These are phyloP conservation scores for Fusarium sp. DNA, from an alignment of 2,329 filamentous ascomycete species.

Conservation along the genomic window DNA sequence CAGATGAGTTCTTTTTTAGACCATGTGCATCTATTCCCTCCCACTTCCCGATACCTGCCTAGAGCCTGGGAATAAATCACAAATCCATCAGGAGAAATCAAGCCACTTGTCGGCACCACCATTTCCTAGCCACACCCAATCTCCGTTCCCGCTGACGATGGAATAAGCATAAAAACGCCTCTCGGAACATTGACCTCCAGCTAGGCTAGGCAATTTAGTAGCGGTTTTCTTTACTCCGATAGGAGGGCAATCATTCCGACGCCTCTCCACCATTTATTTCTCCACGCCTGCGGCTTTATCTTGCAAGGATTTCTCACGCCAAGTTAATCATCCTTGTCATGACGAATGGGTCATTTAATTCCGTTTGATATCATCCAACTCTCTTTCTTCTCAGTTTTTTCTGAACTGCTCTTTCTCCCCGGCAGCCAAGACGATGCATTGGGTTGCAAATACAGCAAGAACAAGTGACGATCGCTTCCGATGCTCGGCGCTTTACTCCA, in stretches of 20 bases:
- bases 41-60: background rate
- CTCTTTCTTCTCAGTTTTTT: no score
- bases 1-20: background rate
- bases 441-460: background rate
- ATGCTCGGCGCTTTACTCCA: slow-evolving; percentile 6
- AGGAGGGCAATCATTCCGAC: background rate
- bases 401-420: background rate
- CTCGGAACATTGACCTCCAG: slow-evolving; percentile 4
- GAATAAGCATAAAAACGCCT: slow-evolving; percentile 34
- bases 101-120: background rate
- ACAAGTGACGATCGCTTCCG: slow-evolving; percentile 3
- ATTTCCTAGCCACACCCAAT: background rate
- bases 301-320: slow-evolving; percentile 1
- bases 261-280: slow-evolving; percentile 1
- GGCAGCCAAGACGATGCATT: background rate
- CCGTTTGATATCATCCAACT: background rate
- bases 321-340: background rate
- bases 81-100: background rate
- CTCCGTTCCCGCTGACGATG: slow-evolving; percentile 1
- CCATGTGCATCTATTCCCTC: background rate
- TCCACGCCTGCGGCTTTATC: slow-evolving; percentile 6
- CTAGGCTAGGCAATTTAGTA: background rate
- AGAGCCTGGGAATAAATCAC: background rate
- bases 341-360: background rate
- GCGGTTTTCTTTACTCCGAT: slow-evolving; percentile 11